Base-by-base conservation (phyloP, 352 stramenopile genomes). In the Phytophthora vignae region DNA sequence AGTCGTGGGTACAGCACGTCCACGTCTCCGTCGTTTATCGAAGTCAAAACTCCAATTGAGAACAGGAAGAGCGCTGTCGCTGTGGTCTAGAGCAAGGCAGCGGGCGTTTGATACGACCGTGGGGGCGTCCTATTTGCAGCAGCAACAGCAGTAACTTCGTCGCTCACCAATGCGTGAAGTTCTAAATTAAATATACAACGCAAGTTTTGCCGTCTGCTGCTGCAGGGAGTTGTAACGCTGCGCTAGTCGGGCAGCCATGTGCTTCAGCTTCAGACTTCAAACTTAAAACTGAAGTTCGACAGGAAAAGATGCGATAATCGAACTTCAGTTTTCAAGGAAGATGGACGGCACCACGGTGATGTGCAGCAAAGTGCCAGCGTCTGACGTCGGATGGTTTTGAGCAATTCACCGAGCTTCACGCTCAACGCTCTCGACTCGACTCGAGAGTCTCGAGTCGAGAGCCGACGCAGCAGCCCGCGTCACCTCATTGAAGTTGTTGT, bases 21-120 rank as follows among this genome's bases (percentile, higher is more conserved):
- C 10, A 76, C 63, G 15, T 72, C 66, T 11, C 70, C 74, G 5
- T 64, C 70, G 12, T 79, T 74, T 48, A 64, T 81, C 2, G 74
- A 81, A 53, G 62, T 71, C 6, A 75, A 73, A 44, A 69, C 57
- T 44, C 74, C 69, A 1, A 56, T 55, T 12, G 50, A 61, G 19
- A 52, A 33, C 15, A 58, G 40, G 4, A 69, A 67, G 60, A 74
- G 60, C n/a, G 60, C 64, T 50, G 49, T 60, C 42, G n/a, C 33
- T 14, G 60, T 77, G 46, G 67, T 38, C 19, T 78, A 67, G 49
- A 58, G 59, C n/a, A 36, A 27, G 59, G 31, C 31, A 38, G 31
- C 31, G 8, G 31, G 31, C 31, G 31, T 38, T 11, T 38, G 21
- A 9, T 38, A 12, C 22, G 2, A 27, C 22, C 22, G 22, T 27